Evolutionary conservation across 2,329 filamentous ascomycete species (phyloP).

Genomic region (Didymella arachidicola): DNA sequence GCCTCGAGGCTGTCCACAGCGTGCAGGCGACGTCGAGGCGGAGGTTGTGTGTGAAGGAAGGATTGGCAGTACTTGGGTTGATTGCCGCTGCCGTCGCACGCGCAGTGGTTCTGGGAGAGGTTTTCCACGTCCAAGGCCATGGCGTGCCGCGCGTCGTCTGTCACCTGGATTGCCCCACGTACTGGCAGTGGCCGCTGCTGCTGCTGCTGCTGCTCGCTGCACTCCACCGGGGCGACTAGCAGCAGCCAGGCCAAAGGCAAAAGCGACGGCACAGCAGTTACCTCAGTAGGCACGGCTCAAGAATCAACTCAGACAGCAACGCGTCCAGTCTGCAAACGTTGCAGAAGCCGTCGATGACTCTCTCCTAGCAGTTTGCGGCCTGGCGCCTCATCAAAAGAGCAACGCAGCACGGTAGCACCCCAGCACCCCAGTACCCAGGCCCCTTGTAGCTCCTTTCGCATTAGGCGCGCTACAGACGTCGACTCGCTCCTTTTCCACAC

Average conservation of each 20-base stretch:
- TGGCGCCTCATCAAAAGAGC: constrained; percentile 9
- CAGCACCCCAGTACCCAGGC: neutral
- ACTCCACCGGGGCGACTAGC: constrained; percentile 3
- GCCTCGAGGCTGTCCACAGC: neutral
- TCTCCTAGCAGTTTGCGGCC: constrained; percentile 8
- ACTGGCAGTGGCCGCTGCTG: neutral
- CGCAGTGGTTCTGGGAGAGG: neutral
- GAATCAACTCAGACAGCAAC: neutral
- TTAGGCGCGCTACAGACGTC: constrained; percentile 11
- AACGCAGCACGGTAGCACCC: too few species aligned
- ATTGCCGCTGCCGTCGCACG: neutral
- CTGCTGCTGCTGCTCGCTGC: constrained; percentile 1
- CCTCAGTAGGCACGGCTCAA: neutral
- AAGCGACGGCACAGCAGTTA: neutral
- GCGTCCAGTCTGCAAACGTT: neutral
- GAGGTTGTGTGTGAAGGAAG: neutral
- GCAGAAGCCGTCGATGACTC: neutral
- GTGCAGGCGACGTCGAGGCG: neutral
- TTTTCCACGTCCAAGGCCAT: constrained; percentile 2
- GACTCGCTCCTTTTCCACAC: constrained; percentile 15
- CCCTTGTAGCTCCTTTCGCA: constrained; percentile 8
- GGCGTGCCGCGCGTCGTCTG: constrained; percentile 4
- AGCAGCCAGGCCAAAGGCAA: constrained; percentile 1
- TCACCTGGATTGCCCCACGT: constrained; percentile 2
- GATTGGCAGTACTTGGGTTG: neutral